Percentiles rank a stretch among this genome's conserved stretches.
Conservation (phyloP, 2,329 filamentous ascomycete genomes). For the Microthyrium microscopicum region DNA sequence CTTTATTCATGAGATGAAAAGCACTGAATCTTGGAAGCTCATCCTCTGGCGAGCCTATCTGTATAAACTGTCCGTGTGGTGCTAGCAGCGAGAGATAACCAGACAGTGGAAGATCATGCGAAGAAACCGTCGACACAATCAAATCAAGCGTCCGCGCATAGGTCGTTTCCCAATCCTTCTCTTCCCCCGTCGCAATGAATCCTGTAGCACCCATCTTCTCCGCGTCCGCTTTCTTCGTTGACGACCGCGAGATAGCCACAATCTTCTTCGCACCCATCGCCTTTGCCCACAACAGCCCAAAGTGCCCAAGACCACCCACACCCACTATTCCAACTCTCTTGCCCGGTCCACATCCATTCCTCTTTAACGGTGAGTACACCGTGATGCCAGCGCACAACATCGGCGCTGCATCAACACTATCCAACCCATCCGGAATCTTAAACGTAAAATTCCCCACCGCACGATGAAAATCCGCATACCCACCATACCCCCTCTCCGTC, state of each 20-base stretch:
- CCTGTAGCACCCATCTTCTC: slow-evolving; percentile 39
- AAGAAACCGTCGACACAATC: slow-evolving; percentile 37
- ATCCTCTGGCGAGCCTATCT: slow-evolving; percentile 46
- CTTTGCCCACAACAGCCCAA: slow-evolving; percentile 53
- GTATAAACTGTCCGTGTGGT: slow-evolving; percentile 39
- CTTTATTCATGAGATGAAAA: slow-evolving; percentile 37
- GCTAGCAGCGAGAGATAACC: slow-evolving; percentile 41
- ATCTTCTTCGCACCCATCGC: slow-evolving; percentile 51
- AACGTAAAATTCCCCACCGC: slow-evolving; percentile 42
- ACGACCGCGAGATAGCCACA: slow-evolving; percentile 42
- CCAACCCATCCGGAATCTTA: slow-evolving; percentile 35
- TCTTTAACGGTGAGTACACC: slow-evolving; percentile 49
- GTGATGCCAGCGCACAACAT: slow-evolving; percentile 69
- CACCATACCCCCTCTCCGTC: slow-evolving; percentile 46
- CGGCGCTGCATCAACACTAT: slow-evolving; percentile 40
- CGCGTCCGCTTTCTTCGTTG: slow-evolving; percentile 39
- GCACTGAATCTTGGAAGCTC: slow-evolving; percentile 31
- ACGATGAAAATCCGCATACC: slow-evolving; percentile 38
- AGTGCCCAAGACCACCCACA: slow-evolving; percentile 57
- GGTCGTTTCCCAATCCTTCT: slow-evolving; percentile 37
- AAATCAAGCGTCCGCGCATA: slow-evolving; percentile 33
- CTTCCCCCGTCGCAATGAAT: slow-evolving; percentile 36
- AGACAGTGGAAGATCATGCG: slow-evolving; percentile 37
- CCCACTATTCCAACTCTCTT: slow-evolving; percentile 54
- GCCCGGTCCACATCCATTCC: slow-evolving; percentile 50